These are phyloP conservation scores for Mycena capillaripes DNA, from an alignment of 768 basidiomycete species.

Conservation along the genomic window DNA sequence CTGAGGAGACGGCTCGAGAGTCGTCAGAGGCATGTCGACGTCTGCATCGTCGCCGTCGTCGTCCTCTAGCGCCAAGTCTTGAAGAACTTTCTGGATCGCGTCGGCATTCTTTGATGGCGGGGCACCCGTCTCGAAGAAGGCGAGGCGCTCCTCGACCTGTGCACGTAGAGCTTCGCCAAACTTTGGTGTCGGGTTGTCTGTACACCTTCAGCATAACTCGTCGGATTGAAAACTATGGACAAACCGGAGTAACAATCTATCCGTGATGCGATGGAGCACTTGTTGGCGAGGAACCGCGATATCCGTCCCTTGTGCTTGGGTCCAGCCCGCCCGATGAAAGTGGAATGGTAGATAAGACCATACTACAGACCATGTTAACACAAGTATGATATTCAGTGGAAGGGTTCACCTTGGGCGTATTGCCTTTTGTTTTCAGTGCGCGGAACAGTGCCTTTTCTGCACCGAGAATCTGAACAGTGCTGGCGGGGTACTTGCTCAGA, in stretches of 20 bases:
- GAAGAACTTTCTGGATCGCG: constrained; percentile 90
- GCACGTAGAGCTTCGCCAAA: constrained; percentile 94
- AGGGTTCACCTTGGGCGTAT: constrained; percentile 89
- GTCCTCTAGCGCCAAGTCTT: constrained; percentile 79
- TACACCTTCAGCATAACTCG: background rate
- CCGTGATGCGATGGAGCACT: constrained; percentile 96
- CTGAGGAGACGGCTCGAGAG: constrained; percentile 69
- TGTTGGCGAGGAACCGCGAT: constrained; percentile 99
- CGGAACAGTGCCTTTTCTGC: constrained; percentile 98
- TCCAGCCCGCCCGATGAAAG: constrained; percentile 96
- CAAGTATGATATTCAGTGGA: background rate
- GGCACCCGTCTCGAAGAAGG: constrained; percentile 93
- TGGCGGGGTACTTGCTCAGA: constrained; percentile 97
- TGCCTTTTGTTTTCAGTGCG: constrained; percentile 98
- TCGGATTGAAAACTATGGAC: constrained; percentile 32
- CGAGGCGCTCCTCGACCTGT: constrained; percentile 96
- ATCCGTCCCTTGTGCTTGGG: constrained; percentile 97
- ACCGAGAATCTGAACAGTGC: constrained; percentile 97
- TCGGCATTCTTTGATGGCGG: constrained; percentile 93
- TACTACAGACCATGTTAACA: constrained; percentile 67
- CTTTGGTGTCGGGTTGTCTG: constrained; percentile 89
- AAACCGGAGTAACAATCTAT: constrained; percentile 95
- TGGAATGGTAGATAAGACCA: constrained; percentile 96
- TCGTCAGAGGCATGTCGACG: constrained; percentile 69
- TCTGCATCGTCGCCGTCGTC: constrained; percentile 70